Evolutionary conservation across 257 asterid species (phyloP).

Genomic region (Lavandula angustifolia): DNA sequence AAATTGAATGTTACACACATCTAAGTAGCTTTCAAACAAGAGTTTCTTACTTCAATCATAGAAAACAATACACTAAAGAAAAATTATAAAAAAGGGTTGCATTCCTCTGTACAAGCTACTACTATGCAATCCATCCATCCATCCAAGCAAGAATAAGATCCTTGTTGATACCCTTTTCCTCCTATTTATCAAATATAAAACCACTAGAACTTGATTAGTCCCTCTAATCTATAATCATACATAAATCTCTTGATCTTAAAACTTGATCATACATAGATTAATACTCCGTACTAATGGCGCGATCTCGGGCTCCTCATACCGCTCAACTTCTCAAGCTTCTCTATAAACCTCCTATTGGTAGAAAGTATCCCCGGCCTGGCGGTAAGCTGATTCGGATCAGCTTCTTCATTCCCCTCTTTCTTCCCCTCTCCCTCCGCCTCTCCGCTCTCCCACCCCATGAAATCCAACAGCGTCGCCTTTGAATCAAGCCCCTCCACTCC

Average conservation of each 20-base stretch:
- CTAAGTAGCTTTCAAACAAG: background rate
- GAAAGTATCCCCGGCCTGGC: conserved; percentile 40
- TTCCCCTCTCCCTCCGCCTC: conserved; percentile 26
- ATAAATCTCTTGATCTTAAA: background rate
- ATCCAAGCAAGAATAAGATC: conserved; percentile 1
- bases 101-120: conserved; percentile 19
- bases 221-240: conserved; percentile 14
- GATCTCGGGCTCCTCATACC: conserved; percentile 77
- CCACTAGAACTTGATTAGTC: conserved; percentile 23
- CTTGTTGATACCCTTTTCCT: conserved; percentile 18
- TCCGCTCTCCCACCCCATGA: conserved; percentile 62
- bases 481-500: conserved; percentile 36
- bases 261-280: background rate
- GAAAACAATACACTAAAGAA: conserved; percentile 1
- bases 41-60: background rate
- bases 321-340: conserved; percentile 64
- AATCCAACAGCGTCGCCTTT: conserved; percentile 52
- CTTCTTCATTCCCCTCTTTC: conserved; percentile 41
- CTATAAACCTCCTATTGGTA: conserved; percentile 55
- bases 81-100: conserved; percentile 3
- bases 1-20: too few species aligned
- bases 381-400: background rate
- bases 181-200: conserved; percentile 29
- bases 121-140: background rate
- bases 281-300: conserved; percentile 48